Percentiles rank a stretch among this genome's conserved stretches.
Conservation (phyloP, 768 basidiomycete species). For the Suillus occidentalis region DNA sequence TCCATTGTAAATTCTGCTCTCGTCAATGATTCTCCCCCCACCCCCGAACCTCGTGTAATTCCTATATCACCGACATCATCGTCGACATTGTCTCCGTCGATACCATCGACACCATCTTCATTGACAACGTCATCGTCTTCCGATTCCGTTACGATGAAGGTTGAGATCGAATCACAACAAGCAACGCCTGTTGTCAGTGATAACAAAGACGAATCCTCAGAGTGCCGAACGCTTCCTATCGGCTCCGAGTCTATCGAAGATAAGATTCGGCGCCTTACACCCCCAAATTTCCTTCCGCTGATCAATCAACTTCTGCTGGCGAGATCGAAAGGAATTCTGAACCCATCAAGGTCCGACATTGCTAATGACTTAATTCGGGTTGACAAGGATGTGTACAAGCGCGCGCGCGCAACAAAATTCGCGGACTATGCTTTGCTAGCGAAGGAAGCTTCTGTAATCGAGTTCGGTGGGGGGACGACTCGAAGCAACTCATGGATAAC, state of each 20-base stretch:
- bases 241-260: slow-evolving; percentile 9
- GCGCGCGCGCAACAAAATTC: slow-evolving; percentile 26
- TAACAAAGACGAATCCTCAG: slow-evolving; percentile 9
- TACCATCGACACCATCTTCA: neutral
- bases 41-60: neutral
- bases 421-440: slow-evolving; percentile 27
- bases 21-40: neutral
- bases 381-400: slow-evolving; percentile 29
- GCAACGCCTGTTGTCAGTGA: neutral
- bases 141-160: neutral
- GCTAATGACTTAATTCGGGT: slow-evolving; percentile 31
- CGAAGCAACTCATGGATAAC: slow-evolving; percentile 25
- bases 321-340: slow-evolving; percentile 29
- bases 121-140: neutral
- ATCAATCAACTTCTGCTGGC: slow-evolving; percentile 23
- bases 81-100: neutral
- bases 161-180: slow-evolving; percentile 5
- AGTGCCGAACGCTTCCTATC: slow-evolving; percentile 4
- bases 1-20: neutral
- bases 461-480: slow-evolving; percentile 22
- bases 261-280: slow-evolving; percentile 14
- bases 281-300: slow-evolving; percentile 32
- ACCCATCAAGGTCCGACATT: slow-evolving; percentile 40
- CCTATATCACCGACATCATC: neutral
- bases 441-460: slow-evolving; percentile 26